Evolutionary conservation across 305 asterid species (phyloP), one percentile per base, ranked within the genome.

Genomic region (Solanum hybrid): DNA sequence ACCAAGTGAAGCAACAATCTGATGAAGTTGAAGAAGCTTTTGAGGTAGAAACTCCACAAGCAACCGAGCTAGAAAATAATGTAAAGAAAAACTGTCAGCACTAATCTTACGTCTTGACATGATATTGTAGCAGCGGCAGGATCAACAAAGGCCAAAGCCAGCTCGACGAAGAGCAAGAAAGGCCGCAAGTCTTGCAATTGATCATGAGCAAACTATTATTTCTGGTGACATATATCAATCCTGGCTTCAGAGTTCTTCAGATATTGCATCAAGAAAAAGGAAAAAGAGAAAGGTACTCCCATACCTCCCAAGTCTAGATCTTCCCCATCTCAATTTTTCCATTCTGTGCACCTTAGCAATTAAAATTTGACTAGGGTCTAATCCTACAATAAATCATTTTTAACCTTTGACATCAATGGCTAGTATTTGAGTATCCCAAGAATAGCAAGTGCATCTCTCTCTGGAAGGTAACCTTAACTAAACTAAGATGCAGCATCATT

Each of bases 211-310:
- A 91, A 95, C 93, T 73, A 93, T 97, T 90, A 95, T 97, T 89
- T 94, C 98, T 75, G 97, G 98, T 92, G 95, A 92, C 24, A 89
- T 92, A 75, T 97, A 95, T 95, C 97, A 96, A 91, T 92, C 95
- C 76, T 97, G 99, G 99, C 99, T 97, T 87, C 93, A 90, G 84
- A 88, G 91, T 90, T 83, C 96, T 81, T 93, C 96, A 85, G 97
- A 95, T 90, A 91, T 96, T 78, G 86, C 92, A 91, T 90, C 95
- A 87, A 91, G 92, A 89, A 92, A 95, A 93, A 94, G 93, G 89
- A 93, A 92, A 92, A 94, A 92, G 89, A 91, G 92, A 81, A 93
- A 94, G 94, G 98, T 94, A 85, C n/a, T 80, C 39, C 84, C 78
- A 75, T 80, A 40, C 40, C 51, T 89, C 73, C 64, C 78, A 36